Percentiles rank a stretch among this genome's conserved stretches.
Conservation (phyloP, 2,329 filamentous ascomycete genomes). For the Fusarium duplospermum region DNA sequence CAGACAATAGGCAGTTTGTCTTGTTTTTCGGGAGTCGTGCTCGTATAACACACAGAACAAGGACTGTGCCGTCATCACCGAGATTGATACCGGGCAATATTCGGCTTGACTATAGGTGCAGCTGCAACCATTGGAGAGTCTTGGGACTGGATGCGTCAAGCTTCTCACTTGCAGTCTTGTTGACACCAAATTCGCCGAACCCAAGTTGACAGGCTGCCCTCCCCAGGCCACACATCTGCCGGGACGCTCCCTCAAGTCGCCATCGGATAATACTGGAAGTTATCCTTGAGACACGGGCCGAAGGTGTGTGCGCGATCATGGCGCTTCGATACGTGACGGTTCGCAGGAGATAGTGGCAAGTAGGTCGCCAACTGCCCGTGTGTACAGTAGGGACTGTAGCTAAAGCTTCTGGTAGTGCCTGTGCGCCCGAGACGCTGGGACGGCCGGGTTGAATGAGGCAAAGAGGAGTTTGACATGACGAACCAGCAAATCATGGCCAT, state of each 20-base stretch:
- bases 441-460: neutral
- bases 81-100: neutral
- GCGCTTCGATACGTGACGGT: conserved; percentile 2
- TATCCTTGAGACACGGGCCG: conserved; percentile 23
- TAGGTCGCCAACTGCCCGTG: conserved; percentile 1
- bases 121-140: neutral
- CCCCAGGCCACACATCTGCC: neutral
- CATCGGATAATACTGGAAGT: conserved; percentile 3
- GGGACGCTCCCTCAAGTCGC: neutral
- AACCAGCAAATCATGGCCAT: neutral
- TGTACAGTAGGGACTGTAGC: conserved; percentile 4
- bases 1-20: conserved; percentile 5
- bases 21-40: conserved; percentile 8
- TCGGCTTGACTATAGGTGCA: neutral
- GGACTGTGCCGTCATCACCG: neutral
- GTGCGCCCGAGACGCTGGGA: conserved; percentile 24
- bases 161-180: neutral
- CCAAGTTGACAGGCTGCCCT: neutral
- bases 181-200: neutral
- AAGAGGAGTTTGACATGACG: neutral
- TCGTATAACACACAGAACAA: conserved; percentile 1
- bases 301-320: conserved; percentile 13
- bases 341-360: conserved; percentile 4
- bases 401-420: conserved; percentile 11
- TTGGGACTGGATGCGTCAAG: neutral